These are phyloP conservation scores for Biscogniauxia mediterranea DNA, from an alignment of 2,329 filamentous ascomycete species.

Conservation along the genomic window DNA sequence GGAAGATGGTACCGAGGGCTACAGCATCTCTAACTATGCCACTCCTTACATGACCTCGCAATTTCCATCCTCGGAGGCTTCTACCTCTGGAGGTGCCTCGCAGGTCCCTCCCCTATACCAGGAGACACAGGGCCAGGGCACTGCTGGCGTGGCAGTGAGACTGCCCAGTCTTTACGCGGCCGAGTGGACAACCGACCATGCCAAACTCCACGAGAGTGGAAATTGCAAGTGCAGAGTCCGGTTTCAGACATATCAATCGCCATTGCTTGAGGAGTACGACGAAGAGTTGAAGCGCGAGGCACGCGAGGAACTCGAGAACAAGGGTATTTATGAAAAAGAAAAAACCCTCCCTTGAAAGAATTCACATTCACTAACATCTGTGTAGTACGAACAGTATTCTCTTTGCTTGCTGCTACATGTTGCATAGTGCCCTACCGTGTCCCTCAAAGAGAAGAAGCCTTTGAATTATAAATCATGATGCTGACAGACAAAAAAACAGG, in stretches of 20 bases:
- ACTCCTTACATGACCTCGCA: background rate
- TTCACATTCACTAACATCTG: background rate
- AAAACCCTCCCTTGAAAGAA: background rate
- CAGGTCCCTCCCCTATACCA: constrained; percentile 16
- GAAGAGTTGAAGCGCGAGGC: constrained; percentile 1
- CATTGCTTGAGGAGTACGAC: background rate
- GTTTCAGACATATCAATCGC: constrained; percentile 32
- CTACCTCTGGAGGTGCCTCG: no score
- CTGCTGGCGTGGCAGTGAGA: constrained; percentile 29
- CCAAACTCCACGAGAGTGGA: constrained; percentile 34
- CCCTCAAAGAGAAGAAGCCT: background rate
- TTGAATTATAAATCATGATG: background rate
- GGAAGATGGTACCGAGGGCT: background rate
- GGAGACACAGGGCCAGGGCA: constrained; percentile 14
- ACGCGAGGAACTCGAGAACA: background rate
- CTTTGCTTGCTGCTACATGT: background rate
- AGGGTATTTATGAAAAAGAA: background rate
- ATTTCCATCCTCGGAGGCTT: no score
- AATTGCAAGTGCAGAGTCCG: constrained; percentile 35
- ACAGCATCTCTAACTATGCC: background rate
- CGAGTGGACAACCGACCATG: constrained; percentile 42
- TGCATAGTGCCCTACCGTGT: background rate
- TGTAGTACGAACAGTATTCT: background rate
- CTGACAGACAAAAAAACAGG: background rate
- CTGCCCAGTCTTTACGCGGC: constrained; percentile 38